Evolutionary conservation across 768 basidiomycete species (phyloP), one percentile per base, ranked within the genome.

Genomic region (Lentinula sp.): DNA sequence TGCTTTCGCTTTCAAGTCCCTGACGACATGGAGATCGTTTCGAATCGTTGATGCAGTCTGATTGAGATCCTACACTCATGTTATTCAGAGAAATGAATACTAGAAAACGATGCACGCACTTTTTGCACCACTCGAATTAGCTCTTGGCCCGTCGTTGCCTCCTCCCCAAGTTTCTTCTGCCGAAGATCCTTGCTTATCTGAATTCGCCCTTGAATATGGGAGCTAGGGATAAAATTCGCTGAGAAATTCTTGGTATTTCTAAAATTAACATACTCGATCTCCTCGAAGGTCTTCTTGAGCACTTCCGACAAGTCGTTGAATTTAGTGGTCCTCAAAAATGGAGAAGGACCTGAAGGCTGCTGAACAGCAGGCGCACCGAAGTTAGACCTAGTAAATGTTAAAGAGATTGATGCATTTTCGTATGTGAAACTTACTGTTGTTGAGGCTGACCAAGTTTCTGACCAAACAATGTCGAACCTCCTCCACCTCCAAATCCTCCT

Each of bases 281-380:
- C 69, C 67, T 92, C 91, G 16, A 93, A 76, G 4, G 72, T 76
- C 63, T 73, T 84, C 72, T 85, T 89, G 20, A 86, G 63, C 2
- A 84, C 79, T 55, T 93, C 90, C 0, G 89, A 85, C 3, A 93
- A 72, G 69, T 93, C 91, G 58, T 93, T 93, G 72, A 91, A 93
- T 68, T 91, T 93, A 0, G 90, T 90, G 0, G 78, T 73, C 68
- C 80, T 83, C 4, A 77, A 75, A 65, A 86, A 82, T 6, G 76
- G 74, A 9, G 79, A 77, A 33, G 69, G 66, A 0, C 67, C 70
- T 36, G 65, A 35, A 20, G 67, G 65, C 59, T 73, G 71, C 43
- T 18, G 65, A 13, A 63, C 59, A 6, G 62, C 57, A 35, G 63
- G 37, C 36, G 60, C 42, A 42, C 62, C 65, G 23, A 50, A 69